Conservation (phyloP, 2,329 filamentous ascomycete genomes). For the Ophiostoma himal-ulmi region DNA sequence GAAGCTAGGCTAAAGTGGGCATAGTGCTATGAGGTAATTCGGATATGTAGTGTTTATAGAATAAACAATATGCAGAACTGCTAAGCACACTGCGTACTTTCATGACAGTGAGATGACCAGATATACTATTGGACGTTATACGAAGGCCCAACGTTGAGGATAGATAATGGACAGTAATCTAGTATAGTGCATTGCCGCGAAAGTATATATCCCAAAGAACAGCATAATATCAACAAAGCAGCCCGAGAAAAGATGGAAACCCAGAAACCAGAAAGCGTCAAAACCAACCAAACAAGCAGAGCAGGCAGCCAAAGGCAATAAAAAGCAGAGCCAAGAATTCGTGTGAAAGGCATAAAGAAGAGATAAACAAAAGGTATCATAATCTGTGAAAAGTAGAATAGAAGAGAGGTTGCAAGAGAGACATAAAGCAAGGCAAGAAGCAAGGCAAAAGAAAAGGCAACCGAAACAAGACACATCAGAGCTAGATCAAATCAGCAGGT, state of each 20-base stretch:
- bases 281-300: neutral
- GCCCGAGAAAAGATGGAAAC: neutral
- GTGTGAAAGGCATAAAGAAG: neutral
- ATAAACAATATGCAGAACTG: neutral
- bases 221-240: neutral
- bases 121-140: neutral
- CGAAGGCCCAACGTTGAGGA: neutral
- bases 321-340: neutral
- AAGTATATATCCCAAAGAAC: neutral
- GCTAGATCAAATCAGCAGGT: neutral
- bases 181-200: neutral
- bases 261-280: neutral
- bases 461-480: neutral
- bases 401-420: neutral
- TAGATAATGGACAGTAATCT: too few species aligned
- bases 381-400: neutral
- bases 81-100: neutral
- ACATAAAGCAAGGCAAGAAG: neutral
- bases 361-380: slow-evolving; percentile 18
- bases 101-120: neutral
- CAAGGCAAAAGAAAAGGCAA: neutral
- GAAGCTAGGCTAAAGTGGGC: neutral
- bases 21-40: neutral
- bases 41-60: neutral
- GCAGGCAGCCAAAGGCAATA: neutral